Evolutionary conservation across 129 eudicot species (phyloP).

Genomic region (Flaveria robusta): DNA sequence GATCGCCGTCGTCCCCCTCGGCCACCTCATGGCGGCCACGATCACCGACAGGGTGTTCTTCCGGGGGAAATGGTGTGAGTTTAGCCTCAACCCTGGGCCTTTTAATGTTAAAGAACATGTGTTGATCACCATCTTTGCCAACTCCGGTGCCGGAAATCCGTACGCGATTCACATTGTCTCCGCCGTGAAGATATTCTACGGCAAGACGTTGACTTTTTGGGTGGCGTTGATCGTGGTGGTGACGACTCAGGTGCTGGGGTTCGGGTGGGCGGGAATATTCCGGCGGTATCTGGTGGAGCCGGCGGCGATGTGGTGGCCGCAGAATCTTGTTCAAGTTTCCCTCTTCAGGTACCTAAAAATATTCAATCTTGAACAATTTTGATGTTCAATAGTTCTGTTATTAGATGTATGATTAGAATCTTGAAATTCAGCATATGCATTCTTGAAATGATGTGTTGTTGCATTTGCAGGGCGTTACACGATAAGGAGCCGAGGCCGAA

Average conservation of each 20-base stretch:
- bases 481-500: conserved; percentile 59
- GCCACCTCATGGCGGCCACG: conserved; percentile 69
- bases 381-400: background rate
- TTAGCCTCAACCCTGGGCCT: conserved; percentile 61
- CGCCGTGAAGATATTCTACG: conserved; percentile 69
- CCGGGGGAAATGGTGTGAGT: conserved; percentile 44
- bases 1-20: conserved; percentile 76
- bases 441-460: background rate
- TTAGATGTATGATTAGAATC: background rate
- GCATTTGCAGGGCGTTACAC: conserved; percentile 65
- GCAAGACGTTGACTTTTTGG: conserved; percentile 62
- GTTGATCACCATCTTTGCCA: conserved; percentile 67
- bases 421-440: background rate
- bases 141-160: conserved; percentile 69
- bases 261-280: conserved; percentile 79
- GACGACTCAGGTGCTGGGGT: conserved; percentile 74
- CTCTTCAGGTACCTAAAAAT: conserved; percentile 53
- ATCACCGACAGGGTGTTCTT: conserved; percentile 52
- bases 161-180: conserved; percentile 67
- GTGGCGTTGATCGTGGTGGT: conserved; percentile 62
- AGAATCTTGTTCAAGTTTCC: conserved; percentile 75
- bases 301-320: conserved; percentile 90
- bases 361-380: background rate
- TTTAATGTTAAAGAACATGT: conserved; percentile 74
- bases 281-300: conserved; percentile 79